Percentiles rank a stretch among this genome's conserved stretches.
Evolutionary conservation across 305 asterid species (phyloP).

Genomic region (Fraxinus platypoda): DNA sequence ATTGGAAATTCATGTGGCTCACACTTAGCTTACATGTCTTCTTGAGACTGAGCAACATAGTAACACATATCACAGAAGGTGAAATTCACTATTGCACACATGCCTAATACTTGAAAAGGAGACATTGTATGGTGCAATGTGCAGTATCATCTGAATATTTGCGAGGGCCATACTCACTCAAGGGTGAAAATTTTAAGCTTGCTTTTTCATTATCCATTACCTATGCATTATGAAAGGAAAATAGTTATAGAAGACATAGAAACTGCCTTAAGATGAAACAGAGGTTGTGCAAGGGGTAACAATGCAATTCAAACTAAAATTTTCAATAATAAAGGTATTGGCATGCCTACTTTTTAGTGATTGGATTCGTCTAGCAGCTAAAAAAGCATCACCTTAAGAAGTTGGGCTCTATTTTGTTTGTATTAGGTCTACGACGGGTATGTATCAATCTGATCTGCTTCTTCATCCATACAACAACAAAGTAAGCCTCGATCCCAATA

Average conservation of each 20-base stretch:
- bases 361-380: not conserved
- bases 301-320: not conserved
- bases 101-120: not conserved
- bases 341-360: not conserved
- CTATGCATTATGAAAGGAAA: not conserved
- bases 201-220: not conserved
- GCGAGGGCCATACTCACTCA: not conserved
- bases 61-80: not conserved
- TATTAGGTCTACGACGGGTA: not conserved
- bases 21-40: not conserved
- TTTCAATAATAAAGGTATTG: not conserved
- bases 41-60: not conserved
- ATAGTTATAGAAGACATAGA: not conserved
- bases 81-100: not conserved
- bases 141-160: not conserved
- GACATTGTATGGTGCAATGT: not conserved
- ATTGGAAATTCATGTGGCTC: not conserved
- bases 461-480: not conserved
- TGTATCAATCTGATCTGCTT: not conserved
- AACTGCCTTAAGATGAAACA: not conserved
- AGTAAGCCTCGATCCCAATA: not conserved
- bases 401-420: not conserved
- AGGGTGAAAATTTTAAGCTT: not conserved
- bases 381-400: not conserved
- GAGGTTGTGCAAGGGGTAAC: not conserved